Conservation (phyloP, 192 early-diverging fungal genomes). For the Rhizophagus sp. region DNA sequence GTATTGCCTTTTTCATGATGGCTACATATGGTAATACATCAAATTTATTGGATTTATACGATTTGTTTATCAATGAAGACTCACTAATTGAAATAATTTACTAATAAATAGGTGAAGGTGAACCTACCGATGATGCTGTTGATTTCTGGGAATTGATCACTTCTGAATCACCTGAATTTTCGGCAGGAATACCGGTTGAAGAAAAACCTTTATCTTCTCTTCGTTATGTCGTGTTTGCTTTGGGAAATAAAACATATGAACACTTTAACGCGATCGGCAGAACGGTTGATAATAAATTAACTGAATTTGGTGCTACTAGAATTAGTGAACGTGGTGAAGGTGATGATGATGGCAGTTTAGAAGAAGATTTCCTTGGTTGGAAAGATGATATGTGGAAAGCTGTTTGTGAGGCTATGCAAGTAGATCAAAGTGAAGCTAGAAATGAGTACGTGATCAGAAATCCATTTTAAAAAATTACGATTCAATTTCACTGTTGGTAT, state of each 20-base stretch:
- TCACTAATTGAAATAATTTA: background rate
- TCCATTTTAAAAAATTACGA: background rate
- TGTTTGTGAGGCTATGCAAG: slow-evolving; percentile 70
- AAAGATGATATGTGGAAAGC: slow-evolving; percentile 83
- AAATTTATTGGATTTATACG: background rate
- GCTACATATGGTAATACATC: slow-evolving; percentile 80
- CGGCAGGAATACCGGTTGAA: slow-evolving; percentile 56
- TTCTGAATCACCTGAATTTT: slow-evolving; percentile 72
- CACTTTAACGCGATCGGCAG: slow-evolving; percentile 85
- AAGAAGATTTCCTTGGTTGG: slow-evolving; percentile 97
- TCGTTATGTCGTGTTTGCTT: slow-evolving; percentile 74
- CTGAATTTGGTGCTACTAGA: slow-evolving; percentile 71
- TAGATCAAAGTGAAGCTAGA: slow-evolving; percentile 50
- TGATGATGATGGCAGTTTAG: slow-evolving; percentile 94
- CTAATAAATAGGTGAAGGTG: slow-evolving; percentile 71
- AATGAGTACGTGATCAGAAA: slow-evolving; percentile 22
- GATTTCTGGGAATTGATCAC: slow-evolving; percentile 90
- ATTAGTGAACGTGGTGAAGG: slow-evolving; percentile 88
- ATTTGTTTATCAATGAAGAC: background rate
- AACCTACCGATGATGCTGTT: slow-evolving; percentile 96
- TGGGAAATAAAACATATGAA: slow-evolving; percentile 92
- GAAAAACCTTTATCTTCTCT: slow-evolving; percentile 57
- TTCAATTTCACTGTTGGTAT: background rate
- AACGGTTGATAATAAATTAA: slow-evolving; percentile 65
- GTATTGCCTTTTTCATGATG: slow-evolving; percentile 87